Evolutionary conservation across 768 basidiomycete genomes (phyloP).

Genomic region (Psilocybe sp.): DNA sequence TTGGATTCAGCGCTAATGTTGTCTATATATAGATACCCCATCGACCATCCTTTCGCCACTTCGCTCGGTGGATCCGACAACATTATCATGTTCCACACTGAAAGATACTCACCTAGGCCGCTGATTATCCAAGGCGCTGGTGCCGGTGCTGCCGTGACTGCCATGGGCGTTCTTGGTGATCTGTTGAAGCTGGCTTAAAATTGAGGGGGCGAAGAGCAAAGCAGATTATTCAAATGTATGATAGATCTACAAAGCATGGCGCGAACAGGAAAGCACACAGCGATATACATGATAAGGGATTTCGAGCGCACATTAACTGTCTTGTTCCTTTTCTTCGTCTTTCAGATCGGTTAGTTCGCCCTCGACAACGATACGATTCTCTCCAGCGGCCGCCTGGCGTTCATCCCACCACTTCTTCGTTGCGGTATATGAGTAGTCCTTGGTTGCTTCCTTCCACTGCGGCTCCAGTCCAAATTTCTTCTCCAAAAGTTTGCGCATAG

Average conservation of each 20-base stretch:
- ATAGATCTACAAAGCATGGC: no score
- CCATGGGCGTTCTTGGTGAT: constrained; percentile 95
- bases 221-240: no score
- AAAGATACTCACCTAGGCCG: constrained; percentile 84
- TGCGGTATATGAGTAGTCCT: constrained; percentile 12
- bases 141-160: constrained; percentile 97
- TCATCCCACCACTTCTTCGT: constrained; percentile 15
- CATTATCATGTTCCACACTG: constrained; percentile 96
- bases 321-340: neutral
- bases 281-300: no score
- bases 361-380: constrained; percentile 8
- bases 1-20: neutral
- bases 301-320: neutral
- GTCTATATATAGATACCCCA: constrained; percentile 64
- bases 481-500: constrained; percentile 15
- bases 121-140: constrained; percentile 95
- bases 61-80: constrained; percentile 96
- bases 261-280: no score
- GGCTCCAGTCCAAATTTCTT: constrained; percentile 12
- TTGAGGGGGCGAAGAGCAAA: neutral
- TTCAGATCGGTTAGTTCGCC: constrained; percentile 1
- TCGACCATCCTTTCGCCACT: constrained; percentile 91
- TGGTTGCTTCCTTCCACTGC: constrained; percentile 11
- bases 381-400: constrained; percentile 10
- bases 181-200: constrained; percentile 54